Evolutionary conservation across 441 rosid species (phyloP).

Genomic region (Erodium texanum): DNA sequence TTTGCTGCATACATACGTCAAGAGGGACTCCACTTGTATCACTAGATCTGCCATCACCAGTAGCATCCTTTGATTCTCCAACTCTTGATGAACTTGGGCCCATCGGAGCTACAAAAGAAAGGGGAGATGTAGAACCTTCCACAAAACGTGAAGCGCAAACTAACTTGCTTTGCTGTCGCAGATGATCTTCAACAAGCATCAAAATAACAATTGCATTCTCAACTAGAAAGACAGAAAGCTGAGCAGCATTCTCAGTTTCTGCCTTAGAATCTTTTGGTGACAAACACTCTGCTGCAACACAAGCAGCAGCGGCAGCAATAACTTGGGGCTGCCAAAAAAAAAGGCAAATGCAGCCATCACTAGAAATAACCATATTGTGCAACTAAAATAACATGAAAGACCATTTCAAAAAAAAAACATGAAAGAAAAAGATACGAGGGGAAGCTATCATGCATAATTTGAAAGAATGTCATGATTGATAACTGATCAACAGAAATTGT

Average conservation of each 20-base stretch:
- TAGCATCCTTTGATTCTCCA: slow-evolving; percentile 48
- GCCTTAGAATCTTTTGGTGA: slow-evolving; percentile 79
- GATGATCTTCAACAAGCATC: slow-evolving; percentile 99
- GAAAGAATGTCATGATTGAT: slow-evolving; percentile 1
- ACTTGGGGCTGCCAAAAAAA: slow-evolving; percentile 84
- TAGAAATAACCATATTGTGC: slow-evolving; percentile 14
- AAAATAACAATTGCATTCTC: slow-evolving; percentile 98
- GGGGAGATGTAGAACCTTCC: slow-evolving; percentile 71
- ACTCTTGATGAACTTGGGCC: slow-evolving; percentile 34
- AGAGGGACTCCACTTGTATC: slow-evolving; percentile 68
- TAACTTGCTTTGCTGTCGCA: slow-evolving; percentile 91
- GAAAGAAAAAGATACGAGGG: slow-evolving; percentile 10
- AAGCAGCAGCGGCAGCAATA: slow-evolving; percentile 99
- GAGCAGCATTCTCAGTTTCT: slow-evolving; percentile 95
- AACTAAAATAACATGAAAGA: slow-evolving; percentile 5
- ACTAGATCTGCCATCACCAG: slow-evolving; percentile 52
- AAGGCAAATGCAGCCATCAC: slow-evolving; percentile 24
- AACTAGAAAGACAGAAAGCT: slow-evolving; percentile 94
- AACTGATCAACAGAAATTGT: neutral
- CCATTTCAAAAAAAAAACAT: no score
- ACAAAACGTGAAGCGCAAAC: slow-evolving; percentile 41
- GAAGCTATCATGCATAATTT: neutral
- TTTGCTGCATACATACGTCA: slow-evolving; percentile 57
- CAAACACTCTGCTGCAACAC: slow-evolving; percentile 98
- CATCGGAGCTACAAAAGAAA: slow-evolving; percentile 60